A percentile compares a stretch with the other conserved stretches of the same genome.
Conservation (phyloP, 2,329 filamentous ascomycete genomes). For the Fusarium setosum region DNA sequence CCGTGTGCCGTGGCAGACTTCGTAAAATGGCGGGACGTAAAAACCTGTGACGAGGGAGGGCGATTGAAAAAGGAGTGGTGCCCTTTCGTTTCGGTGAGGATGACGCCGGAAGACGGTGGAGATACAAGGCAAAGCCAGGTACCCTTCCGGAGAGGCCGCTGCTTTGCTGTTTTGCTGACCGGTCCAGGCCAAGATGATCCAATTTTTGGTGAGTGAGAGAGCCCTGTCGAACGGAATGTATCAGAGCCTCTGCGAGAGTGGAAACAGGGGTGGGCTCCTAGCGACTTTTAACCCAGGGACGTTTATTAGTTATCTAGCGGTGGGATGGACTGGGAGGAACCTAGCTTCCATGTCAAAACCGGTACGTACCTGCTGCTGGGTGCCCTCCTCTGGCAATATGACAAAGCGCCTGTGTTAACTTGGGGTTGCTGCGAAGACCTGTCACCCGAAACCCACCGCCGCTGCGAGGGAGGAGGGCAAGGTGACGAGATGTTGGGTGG, state of each 20-base stretch:
- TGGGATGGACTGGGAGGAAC: constrained; percentile 9
- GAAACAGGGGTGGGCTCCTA: constrained; percentile 14
- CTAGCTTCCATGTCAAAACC: constrained; percentile 12
- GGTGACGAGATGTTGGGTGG: background rate
- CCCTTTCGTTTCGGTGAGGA: constrained; percentile 23
- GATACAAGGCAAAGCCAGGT: constrained; percentile 18
- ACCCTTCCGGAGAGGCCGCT: constrained; percentile 37
- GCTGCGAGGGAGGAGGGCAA: constrained; percentile 13
- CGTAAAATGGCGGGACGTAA: constrained; percentile 5
- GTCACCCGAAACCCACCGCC: constrained; percentile 17
- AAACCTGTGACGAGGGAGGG: constrained; percentile 21
- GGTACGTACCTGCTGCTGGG: constrained; percentile 18
- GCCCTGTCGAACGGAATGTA: constrained; percentile 32
- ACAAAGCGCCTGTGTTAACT: constrained; percentile 1
- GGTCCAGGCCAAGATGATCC: constrained; percentile 35
- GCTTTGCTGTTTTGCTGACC: constrained; percentile 29
- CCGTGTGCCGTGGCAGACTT: constrained; percentile 12
- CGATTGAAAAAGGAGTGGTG: constrained; percentile 23
- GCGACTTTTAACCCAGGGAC: constrained; percentile 26
- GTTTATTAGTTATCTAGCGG: constrained; percentile 33
- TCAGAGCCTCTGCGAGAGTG: constrained; percentile 26
- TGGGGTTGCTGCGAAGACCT: constrained; percentile 9
- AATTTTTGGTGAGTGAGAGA: constrained; percentile 30
- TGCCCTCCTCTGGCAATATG: constrained; percentile 20
- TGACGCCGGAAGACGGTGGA: constrained; percentile 35